Conservation (phyloP, 2,329 filamentous ascomycete genomes). For the Arthroderma sp. region DNA sequence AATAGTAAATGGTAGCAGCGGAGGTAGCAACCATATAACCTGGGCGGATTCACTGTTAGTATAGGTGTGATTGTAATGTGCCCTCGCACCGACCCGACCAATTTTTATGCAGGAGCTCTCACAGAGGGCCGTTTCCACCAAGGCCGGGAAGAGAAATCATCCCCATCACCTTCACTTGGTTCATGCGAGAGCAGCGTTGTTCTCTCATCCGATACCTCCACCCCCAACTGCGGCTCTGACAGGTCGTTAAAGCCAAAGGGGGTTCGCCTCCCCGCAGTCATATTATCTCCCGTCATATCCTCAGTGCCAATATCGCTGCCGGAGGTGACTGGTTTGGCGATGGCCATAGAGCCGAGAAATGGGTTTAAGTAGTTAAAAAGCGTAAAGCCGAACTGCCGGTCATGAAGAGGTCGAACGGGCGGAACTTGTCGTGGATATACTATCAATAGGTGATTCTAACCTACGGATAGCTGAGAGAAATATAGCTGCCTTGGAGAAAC, state of each 20-base stretch:
- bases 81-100: background rate
- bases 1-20: slow-evolving; percentile 69
- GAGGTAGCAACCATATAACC: slow-evolving; percentile 73
- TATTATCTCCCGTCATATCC: background rate
- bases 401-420: background rate
- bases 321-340: background rate
- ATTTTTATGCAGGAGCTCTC: slow-evolving; percentile 17
- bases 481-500: background rate
- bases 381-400: background rate
- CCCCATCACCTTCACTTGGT: background rate
- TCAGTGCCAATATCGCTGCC: background rate
- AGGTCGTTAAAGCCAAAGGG: background rate
- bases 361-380: background rate
- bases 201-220: slow-evolving; percentile 6
- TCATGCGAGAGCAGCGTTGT: slow-evolving; percentile 6
- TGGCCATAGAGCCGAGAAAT: background rate
- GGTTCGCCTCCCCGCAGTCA: background rate
- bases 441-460: background rate
- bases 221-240: background rate
- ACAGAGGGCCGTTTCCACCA: slow-evolving; percentile 42
- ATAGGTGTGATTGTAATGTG: background rate
- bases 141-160: slow-evolving; percentile 8
- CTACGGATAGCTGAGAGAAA: background rate
- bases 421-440: background rate
- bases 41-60: slow-evolving; percentile 22